Conservation (phyloP, 2,329 filamentous ascomycete species). For the Cladophialophora immunda region DNA sequence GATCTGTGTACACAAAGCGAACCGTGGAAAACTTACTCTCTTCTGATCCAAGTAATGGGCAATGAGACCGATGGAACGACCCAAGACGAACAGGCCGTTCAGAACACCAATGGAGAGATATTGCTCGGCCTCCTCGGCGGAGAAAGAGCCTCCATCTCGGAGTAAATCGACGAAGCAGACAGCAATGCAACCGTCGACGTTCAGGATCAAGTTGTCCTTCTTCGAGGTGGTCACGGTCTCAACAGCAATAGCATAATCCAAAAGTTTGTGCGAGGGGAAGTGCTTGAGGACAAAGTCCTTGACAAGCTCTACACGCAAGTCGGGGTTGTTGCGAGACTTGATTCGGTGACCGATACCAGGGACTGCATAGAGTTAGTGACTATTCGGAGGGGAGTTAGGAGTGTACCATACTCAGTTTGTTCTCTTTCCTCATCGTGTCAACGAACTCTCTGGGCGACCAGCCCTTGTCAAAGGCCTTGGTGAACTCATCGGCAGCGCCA, state of each 20-base stretch:
- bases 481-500: slow-evolving; percentile 97
- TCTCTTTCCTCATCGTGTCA: slow-evolving; percentile 98
- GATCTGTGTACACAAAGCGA: background rate
- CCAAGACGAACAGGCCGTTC: slow-evolving; percentile 98
- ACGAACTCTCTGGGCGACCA: slow-evolving; percentile 98
- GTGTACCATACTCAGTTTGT: slow-evolving; percentile 83
- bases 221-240: slow-evolving; percentile 98
- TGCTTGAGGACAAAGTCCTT: slow-evolving; percentile 98
- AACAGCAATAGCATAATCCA: slow-evolving; percentile 97
- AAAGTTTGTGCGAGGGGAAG: slow-evolving; percentile 97
- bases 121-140: slow-evolving; percentile 93
- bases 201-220: slow-evolving; percentile 99
- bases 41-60: slow-evolving; percentile 99
- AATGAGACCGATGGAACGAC: slow-evolving; percentile 97
- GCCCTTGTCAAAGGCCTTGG: slow-evolving; percentile 96
- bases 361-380: slow-evolving; percentile 60
- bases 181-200: slow-evolving; percentile 74
- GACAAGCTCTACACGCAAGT: slow-evolving; percentile 98
- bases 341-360: slow-evolving; percentile 99
- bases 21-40: slow-evolving; percentile 59
- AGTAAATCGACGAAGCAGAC: slow-evolving; percentile 98
- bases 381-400: slow-evolving; percentile 20
- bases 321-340: slow-evolving; percentile 99
- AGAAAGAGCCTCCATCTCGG: slow-evolving; percentile 98
- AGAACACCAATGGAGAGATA: slow-evolving; percentile 99